phyloP scores from a whole-genome alignment of 192 early-diverging fungal genomes.

The Entomortierella parvispora region DNA sequence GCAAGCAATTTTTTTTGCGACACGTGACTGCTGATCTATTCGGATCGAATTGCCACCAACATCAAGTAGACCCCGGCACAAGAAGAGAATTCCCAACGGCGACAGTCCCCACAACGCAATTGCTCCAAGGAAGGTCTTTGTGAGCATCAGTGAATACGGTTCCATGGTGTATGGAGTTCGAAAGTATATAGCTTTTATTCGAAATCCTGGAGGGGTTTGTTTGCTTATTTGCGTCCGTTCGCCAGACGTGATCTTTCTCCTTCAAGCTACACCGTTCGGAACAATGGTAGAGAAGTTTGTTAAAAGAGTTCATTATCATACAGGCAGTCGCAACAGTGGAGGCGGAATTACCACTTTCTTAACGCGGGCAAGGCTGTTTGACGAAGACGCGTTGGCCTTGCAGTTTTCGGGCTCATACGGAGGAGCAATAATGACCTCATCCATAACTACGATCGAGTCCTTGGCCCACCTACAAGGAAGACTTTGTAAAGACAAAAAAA shows the following conservation, averaged over 20 bases:
- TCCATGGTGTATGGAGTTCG: too few relatives aligned
- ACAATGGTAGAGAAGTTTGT: background rate
- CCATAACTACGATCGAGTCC: slow-evolving; percentile 80
- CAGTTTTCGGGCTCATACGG: slow-evolving; percentile 80
- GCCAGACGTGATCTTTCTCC: slow-evolving; percentile 56
- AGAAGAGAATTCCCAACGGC: too few relatives aligned
- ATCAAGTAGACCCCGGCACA: too few relatives aligned
- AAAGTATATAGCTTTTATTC: too few relatives aligned
- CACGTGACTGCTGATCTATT: too few relatives aligned
- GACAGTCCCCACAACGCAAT: too few relatives aligned
- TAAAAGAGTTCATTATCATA: too few relatives aligned
- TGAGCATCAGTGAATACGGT: too few relatives aligned
- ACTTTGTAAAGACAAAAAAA: slow-evolving; percentile 32
- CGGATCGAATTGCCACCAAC: too few relatives aligned
- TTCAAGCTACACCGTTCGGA: slow-evolving; percentile 51
- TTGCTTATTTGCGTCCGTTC: slow-evolving; percentile 45
- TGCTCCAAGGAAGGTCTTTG: too few relatives aligned
- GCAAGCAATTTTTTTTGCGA: too few relatives aligned
- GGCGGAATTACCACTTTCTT: slow-evolving; percentile 71
- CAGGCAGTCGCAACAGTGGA: background rate
- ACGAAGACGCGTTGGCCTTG: slow-evolving; percentile 63
- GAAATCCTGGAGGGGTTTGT: too few relatives aligned
- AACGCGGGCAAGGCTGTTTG: slow-evolving; percentile 72
- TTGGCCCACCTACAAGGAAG: slow-evolving; percentile 84
- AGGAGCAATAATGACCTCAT: slow-evolving; percentile 80